phyloP scores from a whole-genome alignment of 164 flowering plant genomes.

The Vitis cinerea region DNA sequence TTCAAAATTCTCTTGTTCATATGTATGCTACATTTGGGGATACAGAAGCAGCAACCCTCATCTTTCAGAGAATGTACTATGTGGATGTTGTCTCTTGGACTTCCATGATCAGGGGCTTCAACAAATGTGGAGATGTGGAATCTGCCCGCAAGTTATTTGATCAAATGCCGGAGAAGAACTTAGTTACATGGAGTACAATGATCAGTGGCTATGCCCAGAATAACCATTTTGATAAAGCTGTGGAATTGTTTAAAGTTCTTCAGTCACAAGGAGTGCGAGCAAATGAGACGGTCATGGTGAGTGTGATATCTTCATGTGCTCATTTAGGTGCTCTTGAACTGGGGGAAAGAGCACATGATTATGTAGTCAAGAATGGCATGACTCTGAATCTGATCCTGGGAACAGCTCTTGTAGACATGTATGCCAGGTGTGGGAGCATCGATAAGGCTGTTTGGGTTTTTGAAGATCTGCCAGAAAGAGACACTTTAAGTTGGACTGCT shows the following conservation, averaged over 20 bases:
- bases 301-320: constrained; percentile 26
- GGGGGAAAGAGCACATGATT: constrained; percentile 26
- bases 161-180: constrained; percentile 27
- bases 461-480: constrained; percentile 18
- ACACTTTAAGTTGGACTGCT: constrained; percentile 22
- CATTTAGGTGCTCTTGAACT: constrained; percentile 28
- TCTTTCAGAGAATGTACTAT: constrained; percentile 12
- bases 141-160: constrained; percentile 28
- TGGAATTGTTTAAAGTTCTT: constrained; percentile 23
- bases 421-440: constrained; percentile 25
- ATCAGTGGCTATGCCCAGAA: constrained; percentile 25
- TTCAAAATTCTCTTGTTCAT: constrained; percentile 25
- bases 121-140: constrained; percentile 22
- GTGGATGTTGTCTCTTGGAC: constrained; percentile 34
- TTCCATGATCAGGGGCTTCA: constrained; percentile 26
- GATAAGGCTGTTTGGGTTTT: constrained; percentile 25
- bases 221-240: constrained; percentile 14
- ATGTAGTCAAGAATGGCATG: constrained; percentile 15
- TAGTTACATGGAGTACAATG: constrained; percentile 35
- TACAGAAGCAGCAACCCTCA: constrained; percentile 14
- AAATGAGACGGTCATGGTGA: constrained; percentile 26
- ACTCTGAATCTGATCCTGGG: constrained; percentile 20
- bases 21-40: constrained; percentile 25
- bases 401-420: constrained; percentile 34
- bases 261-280: constrained; percentile 16